Conservation (phyloP, 345 rosid genomes). For the Eucalyptus melliodora region DNA sequence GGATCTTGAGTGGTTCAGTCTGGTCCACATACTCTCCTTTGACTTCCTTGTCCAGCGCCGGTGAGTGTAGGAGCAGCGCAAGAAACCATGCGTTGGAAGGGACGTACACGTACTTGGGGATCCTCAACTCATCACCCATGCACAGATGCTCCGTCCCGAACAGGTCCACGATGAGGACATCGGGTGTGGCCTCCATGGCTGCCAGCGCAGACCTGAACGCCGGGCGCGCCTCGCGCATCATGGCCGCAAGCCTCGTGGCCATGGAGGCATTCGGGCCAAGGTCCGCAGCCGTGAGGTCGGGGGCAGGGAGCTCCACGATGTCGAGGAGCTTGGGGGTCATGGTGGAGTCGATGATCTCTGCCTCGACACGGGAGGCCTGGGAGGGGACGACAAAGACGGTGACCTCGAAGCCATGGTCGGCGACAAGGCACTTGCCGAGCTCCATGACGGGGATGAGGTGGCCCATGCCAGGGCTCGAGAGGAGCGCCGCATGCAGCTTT, state of each 20-base stretch:
- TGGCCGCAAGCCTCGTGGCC: not conserved
- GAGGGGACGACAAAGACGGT: slow-evolving; percentile 20
- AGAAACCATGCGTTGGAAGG: slow-evolving; percentile 42
- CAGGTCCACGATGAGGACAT: slow-evolving; percentile 33
- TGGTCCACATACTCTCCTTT: slow-evolving; percentile 18
- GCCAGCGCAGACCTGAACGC: slow-evolving; percentile 15
- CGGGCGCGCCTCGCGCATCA: slow-evolving; percentile 25
- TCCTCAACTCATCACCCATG: slow-evolving; percentile 20
- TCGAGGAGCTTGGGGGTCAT: not conserved
- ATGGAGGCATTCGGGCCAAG: slow-evolving; percentile 11
- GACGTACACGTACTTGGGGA: slow-evolving; percentile 14
- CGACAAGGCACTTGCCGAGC: slow-evolving; percentile 35
- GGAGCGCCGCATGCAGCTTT: slow-evolving; percentile 22
- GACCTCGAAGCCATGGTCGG: slow-evolving; percentile 12
- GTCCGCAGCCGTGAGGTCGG: slow-evolving; percentile 7
- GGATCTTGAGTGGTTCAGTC: slow-evolving; percentile 24
- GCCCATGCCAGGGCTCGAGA: slow-evolving; percentile 52
- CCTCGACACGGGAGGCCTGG: slow-evolving; percentile 6
- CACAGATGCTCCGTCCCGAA: slow-evolving; percentile 25
- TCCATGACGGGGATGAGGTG: slow-evolving; percentile 49
- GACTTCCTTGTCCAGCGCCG: slow-evolving; percentile 17
- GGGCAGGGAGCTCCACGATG: slow-evolving; percentile 14
- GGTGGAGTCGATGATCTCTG: slow-evolving; percentile 4
- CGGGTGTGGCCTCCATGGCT: slow-evolving; percentile 14
- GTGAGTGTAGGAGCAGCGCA: slow-evolving; percentile 17